Conservation (phyloP, 2,329 filamentous ascomycete species). For the Aureobasidium uvarum region DNA sequence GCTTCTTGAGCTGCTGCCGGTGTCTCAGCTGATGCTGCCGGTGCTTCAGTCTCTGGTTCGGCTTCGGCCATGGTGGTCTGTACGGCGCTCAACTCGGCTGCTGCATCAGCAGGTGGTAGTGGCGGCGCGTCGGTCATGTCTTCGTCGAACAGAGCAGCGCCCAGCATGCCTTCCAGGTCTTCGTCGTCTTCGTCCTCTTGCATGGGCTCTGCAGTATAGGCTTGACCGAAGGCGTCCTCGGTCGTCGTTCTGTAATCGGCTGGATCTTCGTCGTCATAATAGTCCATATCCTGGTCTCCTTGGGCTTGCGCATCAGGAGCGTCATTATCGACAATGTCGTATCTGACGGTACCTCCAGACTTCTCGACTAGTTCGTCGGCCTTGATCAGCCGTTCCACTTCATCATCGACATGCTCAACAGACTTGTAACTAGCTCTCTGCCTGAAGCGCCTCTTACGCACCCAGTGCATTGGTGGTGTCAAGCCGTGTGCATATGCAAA, state of each 20-base stretch:
- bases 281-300: constrained; percentile 45
- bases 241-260: constrained; percentile 40
- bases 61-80: constrained; percentile 34
- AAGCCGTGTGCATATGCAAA: constrained; percentile 80
- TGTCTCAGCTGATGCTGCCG: constrained; percentile 32
- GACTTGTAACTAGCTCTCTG: constrained; percentile 79
- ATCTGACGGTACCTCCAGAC: constrained; percentile 53
- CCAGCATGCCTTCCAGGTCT: constrained; percentile 34
- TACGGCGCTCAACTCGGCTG: constrained; percentile 41
- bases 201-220: constrained; percentile 39
- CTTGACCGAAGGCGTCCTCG: constrained; percentile 37
- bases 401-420: constrained; percentile 78
- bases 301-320: constrained; percentile 44
- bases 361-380: constrained; percentile 60
- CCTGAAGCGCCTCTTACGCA: constrained; percentile 76
- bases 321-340: constrained; percentile 46
- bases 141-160: constrained; percentile 35
- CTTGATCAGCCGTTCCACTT: constrained; percentile 70
- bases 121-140: constrained; percentile 37
- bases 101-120: constrained; percentile 32
- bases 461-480: constrained; percentile 84
- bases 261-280: constrained; percentile 38
- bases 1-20: constrained; percentile 32
- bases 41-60: constrained; percentile 8
- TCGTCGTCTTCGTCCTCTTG: constrained; percentile 46